These are phyloP conservation scores for Pseudogymnoascus sp. DNA, from an alignment of 2,329 filamentous ascomycete species.

Conservation along the genomic window DNA sequence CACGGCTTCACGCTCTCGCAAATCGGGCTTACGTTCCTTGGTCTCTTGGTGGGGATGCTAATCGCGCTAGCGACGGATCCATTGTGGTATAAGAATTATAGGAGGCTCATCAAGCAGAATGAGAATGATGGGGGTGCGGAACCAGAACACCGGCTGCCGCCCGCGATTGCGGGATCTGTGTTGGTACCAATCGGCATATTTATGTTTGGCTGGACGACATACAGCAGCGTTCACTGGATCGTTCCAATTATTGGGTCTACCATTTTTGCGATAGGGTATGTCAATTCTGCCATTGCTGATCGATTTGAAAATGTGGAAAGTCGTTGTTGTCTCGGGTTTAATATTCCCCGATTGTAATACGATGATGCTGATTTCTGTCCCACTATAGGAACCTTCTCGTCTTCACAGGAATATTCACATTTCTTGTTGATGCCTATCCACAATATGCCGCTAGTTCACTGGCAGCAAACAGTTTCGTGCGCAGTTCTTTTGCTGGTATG, in stretches of 20 bases:
- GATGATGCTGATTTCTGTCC: neutral
- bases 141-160: slow-evolving; percentile 78
- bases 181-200: slow-evolving; percentile 77
- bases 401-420: slow-evolving; percentile 81
- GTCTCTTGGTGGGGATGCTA: slow-evolving; percentile 60
- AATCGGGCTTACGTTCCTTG: slow-evolving; percentile 69
- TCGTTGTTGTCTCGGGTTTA: slow-evolving; percentile 3
- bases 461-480: slow-evolving; percentile 73
- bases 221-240: slow-evolving; percentile 65
- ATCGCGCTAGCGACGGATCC: slow-evolving; percentile 53
- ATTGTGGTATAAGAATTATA: slow-evolving; percentile 55
- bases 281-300: slow-evolving; percentile 16
- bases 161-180: slow-evolving; percentile 64
- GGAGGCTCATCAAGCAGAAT: slow-evolving; percentile 46
- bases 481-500: slow-evolving; percentile 65
- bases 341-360: neutral
- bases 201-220: slow-evolving; percentile 83
- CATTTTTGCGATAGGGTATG: slow-evolving; percentile 64
- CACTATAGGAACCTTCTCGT: slow-evolving; percentile 58
- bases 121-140: slow-evolving; percentile 49
- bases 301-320: neutral
- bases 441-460: slow-evolving; percentile 68
- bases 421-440: slow-evolving; percentile 68
- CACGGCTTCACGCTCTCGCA: slow-evolving; percentile 75
- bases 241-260: slow-evolving; percentile 63